Conservation (phyloP, 176 grass and related monocot genomes). For the Triticum dicoccoides region DNA sequence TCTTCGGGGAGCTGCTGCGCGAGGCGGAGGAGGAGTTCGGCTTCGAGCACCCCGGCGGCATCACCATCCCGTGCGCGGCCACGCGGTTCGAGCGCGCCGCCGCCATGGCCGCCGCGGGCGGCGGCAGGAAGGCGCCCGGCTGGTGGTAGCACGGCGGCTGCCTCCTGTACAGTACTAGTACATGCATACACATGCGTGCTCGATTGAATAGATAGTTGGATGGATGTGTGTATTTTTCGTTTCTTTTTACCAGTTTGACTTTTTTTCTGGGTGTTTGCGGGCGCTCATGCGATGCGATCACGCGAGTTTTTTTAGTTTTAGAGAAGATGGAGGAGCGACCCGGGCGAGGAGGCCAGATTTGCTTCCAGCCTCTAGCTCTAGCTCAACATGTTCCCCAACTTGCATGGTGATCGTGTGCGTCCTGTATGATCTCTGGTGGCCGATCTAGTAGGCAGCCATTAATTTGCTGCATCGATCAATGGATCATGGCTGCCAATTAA, state of each 20-base stretch:
- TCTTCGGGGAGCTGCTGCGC: constrained; percentile 84
- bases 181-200: background rate
- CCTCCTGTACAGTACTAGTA: constrained; percentile 30
- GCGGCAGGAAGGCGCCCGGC: constrained; percentile 33
- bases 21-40: constrained; percentile 99
- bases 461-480: background rate
- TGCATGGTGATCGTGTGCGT: background rate
- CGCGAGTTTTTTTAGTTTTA: background rate
- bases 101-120: constrained; percentile 46
- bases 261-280: background rate
- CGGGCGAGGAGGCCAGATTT: background rate
- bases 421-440: background rate
- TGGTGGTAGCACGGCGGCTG: constrained; percentile 34
- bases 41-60: constrained; percentile 81
- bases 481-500: background rate
- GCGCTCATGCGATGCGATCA: constrained; percentile 8
- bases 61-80: constrained; percentile 88
- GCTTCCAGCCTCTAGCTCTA: background rate
- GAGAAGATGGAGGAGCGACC: background rate
- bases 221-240: background rate
- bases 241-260: background rate
- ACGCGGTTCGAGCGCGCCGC: constrained; percentile 62
- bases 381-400: constrained; percentile 9
- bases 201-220: background rate
- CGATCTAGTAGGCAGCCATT: background rate